Evolutionary conservation across 306 rosid genomes (phyloP).

Genomic region (Trichosanthes truncata): DNA sequence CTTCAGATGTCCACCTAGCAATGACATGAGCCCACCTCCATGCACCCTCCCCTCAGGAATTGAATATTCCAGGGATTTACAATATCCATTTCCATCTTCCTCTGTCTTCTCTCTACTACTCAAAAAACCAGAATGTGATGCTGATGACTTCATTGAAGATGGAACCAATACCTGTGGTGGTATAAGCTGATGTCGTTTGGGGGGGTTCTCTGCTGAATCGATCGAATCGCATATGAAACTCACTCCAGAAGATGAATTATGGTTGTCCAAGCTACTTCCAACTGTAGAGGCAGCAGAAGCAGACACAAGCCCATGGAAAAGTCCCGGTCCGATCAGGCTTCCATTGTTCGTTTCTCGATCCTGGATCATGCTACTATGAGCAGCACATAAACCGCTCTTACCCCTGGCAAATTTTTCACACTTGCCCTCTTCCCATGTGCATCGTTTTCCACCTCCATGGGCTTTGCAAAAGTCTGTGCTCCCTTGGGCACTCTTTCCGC

Average conservation of each 20-base stretch:
- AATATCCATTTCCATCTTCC: constrained; percentile 22
- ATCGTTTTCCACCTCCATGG: constrained; percentile 95
- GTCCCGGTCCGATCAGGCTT: constrained; percentile 70
- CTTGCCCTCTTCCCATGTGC: constrained; percentile 85
- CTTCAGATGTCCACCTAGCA: constrained; percentile 48
- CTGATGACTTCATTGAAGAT: constrained; percentile 51
- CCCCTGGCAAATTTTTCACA: constrained; percentile 98
- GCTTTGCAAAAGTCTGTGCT: constrained; percentile 99
- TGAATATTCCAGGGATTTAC: constrained; percentile 20
- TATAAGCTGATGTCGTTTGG: constrained; percentile 25
- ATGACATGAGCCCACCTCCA: constrained; percentile 61
- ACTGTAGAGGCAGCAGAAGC: constrained; percentile 42
- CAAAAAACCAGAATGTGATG: constrained; percentile 31
- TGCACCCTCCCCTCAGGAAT: constrained; percentile 69
- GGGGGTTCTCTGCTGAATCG: constrained; percentile 49
- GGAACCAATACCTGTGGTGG: constrained; percentile 64
- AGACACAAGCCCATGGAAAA: constrained; percentile 78
- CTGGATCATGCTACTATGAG: constrained; percentile 66
- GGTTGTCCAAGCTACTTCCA: constrained; percentile 51
- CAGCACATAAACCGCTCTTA: constrained; percentile 92
- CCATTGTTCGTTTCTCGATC: constrained; percentile 48
- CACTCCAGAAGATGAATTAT: constrained; percentile 49
- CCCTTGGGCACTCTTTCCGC: constrained; percentile 97
- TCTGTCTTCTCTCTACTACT: constrained; percentile 24
- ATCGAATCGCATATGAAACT: constrained; percentile 54